Percentiles rank a stretch among this genome's conserved stretches.
Evolutionary conservation across 805 yeast species (phyloP).

Genomic region (Tetrapisispora iriomotensis): DNA sequence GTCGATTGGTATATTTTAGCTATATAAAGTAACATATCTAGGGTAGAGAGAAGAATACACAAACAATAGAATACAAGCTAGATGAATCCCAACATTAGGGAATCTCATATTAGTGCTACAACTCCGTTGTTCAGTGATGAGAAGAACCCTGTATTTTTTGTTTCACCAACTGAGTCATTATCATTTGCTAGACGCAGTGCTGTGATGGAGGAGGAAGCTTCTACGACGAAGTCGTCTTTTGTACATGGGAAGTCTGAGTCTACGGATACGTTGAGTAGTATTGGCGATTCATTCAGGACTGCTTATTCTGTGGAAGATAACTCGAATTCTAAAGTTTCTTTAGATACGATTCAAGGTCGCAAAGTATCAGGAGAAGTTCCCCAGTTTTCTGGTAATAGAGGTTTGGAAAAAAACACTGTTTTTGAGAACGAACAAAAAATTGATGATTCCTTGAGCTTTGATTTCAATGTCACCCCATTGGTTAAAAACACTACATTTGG

Average conservation of each 20-base stretch:
- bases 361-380: too few relatives aligned
- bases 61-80: too few relatives aligned
- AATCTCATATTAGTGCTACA: slow-evolving; percentile 2
- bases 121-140: slow-evolving; percentile 1
- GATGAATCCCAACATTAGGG: slow-evolving; percentile 1
- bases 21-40: too few relatives aligned
- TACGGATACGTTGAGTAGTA: background rate
- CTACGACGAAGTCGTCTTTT: background rate
- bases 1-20: too few relatives aligned
- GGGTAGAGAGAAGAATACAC: too few relatives aligned
- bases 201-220: background rate
- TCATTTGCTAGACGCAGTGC: slow-evolving; percentile 1
- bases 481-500: background rate
- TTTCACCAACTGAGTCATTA: slow-evolving; percentile 12
- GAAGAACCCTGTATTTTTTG: background rate
- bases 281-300: slow-evolving; percentile 5
- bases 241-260: too few relatives aligned
- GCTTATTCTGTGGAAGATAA: slow-evolving; percentile 3
- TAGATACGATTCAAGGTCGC: background rate
- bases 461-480: background rate
- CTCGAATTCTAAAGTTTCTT: background rate
- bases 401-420: background rate
- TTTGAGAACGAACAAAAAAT: background rate
- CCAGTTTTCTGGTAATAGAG: background rate
- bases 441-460: background rate